Base-by-base conservation (phyloP, 805 yeast species). In the Zygosaccharomyces bisporus region DNA sequence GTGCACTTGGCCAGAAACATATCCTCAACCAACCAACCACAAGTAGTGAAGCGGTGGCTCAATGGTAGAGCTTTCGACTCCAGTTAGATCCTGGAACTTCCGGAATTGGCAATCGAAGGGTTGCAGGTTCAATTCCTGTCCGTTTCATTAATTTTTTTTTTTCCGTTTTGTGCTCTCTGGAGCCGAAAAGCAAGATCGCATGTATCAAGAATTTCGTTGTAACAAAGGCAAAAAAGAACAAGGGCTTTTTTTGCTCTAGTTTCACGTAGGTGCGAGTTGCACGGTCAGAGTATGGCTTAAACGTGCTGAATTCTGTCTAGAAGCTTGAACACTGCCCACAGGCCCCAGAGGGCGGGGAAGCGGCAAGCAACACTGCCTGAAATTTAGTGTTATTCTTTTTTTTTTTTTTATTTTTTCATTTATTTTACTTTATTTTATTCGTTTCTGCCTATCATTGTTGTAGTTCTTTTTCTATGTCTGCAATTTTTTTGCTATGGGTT, bases 11-110 rank as follows among this genome's bases (percentile, higher is more conserved):
- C n/a, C n/a, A n/a, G n/a, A n/a, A n/a, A n/a, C n/a, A n/a, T n/a
- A n/a, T n/a, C n/a, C n/a, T n/a, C n/a, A n/a, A n/a, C 12, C 12
- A 6, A 29, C 2, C 1, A 2, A 7, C 33, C 12, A 13, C 3
- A n/a, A 6, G n/a, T 4, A 17, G 23, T 58, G 80, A 76, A 76
- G 79, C 77, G 75, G 79, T 76, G 80, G 80, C 80, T 76, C 80
- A 76, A 76, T 75, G 80, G 81, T 75, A 76, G 80, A 76, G 80
- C 80, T 74, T 76, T 75, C 76, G 80, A 76, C 77, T 76, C 81
- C 81, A 76, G 71, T 63, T 62, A 56, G 51, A 59, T 53, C 54
- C 56, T 61, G 64, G 65, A 39, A 39, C 45, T 47, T 47, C 49
- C 45, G 49, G 55, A 52, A 55, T 49, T 54, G 53, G 60, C 58